Evolutionary conservation across 2,329 filamentous ascomycete species (phyloP), one percentile per base, ranked within the genome.

Genomic region (Amylocarpus encephaloides): DNA sequence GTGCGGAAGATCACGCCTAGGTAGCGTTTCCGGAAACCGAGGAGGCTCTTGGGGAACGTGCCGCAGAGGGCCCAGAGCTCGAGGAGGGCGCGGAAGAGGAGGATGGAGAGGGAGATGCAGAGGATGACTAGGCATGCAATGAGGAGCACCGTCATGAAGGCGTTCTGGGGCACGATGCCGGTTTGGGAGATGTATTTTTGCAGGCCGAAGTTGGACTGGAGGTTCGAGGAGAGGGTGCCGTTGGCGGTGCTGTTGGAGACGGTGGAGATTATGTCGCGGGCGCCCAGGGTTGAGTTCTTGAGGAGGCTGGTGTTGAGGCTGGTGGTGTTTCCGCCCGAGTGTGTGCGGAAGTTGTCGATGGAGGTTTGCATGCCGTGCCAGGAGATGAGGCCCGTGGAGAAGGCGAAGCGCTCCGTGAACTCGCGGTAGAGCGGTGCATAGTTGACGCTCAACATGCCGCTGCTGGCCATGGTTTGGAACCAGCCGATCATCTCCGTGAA

Each of bases 381-480:
- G 5, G 86, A 80, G 49, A 97, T 75, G 50, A 97, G 71, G 46
- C 90, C 89, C 18, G 85, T 86, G 56, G 88, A 92, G 74, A 96
- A 97, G 43, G 77, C 91, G 67, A 98, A 97, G 71, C 96, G 97
- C 71, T 87, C 88, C 54, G 86, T 74, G 70, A 95, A 98, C 67
- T 83, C 92, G 59, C 84, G 82, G 72, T 97, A 97, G 93, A 59
- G 95, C 4, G 22, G 22, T 4, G 22, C 22, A 26, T 26, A 90
- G 62, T 84, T 80, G 61, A 94, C 91, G 52, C 87, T 93, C 66
- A 95, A 76, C 92, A 97, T 97, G 58, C 92, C 91, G 68, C 92
- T 95, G 74, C 92, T 86, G 29, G 92, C 90, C 75, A 97, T 86
- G 42, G 85, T 84, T 70, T 97, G 91, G 68, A 97, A 95, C 81